phyloP scores from a whole-genome alignment of 2,329 filamentous ascomycete genomes.

The Thielaviopsis musarum region DNA sequence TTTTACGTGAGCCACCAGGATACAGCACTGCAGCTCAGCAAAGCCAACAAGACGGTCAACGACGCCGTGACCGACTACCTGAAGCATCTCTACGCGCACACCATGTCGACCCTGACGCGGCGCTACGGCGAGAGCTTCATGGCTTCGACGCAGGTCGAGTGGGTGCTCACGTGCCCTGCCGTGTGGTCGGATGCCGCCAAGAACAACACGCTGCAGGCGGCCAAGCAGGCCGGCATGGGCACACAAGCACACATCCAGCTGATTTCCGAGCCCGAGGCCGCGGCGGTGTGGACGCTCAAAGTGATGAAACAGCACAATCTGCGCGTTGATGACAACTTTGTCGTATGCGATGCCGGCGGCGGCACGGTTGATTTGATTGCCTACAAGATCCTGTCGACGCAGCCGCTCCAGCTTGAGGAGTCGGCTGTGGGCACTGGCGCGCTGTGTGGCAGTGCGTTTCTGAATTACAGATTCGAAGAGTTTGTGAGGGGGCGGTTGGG shows the following conservation, averaged over 20 bases:
- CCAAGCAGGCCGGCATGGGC: slow-evolving; percentile 62
- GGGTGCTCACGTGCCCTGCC: slow-evolving; percentile 65
- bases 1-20: slow-evolving; percentile 66
- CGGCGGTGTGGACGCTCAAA: slow-evolving; percentile 64
- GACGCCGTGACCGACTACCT: slow-evolving; percentile 69
- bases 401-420: slow-evolving; percentile 57
- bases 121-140: slow-evolving; percentile 68
- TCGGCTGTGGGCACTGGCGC: slow-evolving; percentile 66
- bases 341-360: slow-evolving; percentile 46
- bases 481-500: slow-evolving; percentile 54
- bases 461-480: slow-evolving; percentile 70
- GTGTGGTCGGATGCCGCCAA: slow-evolving; percentile 80
- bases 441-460: slow-evolving; percentile 59
- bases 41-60: slow-evolving; percentile 58
- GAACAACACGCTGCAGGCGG: slow-evolving; percentile 62
- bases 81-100: slow-evolving; percentile 58
- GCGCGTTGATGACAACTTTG: slow-evolving; percentile 48
- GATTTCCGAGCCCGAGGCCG: slow-evolving; percentile 67
- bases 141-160: slow-evolving; percentile 57
- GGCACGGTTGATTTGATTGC: slow-evolving; percentile 61
- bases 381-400: slow-evolving; percentile 61
- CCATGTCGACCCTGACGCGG: slow-evolving; percentile 58
- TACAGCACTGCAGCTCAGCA: slow-evolving; percentile 58
- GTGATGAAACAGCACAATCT: slow-evolving; percentile 62
- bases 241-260: slow-evolving; percentile 53